Conservation (phyloP, 2,329 filamentous ascomycete genomes). For the Ophiocordyceps sinensis region DNA sequence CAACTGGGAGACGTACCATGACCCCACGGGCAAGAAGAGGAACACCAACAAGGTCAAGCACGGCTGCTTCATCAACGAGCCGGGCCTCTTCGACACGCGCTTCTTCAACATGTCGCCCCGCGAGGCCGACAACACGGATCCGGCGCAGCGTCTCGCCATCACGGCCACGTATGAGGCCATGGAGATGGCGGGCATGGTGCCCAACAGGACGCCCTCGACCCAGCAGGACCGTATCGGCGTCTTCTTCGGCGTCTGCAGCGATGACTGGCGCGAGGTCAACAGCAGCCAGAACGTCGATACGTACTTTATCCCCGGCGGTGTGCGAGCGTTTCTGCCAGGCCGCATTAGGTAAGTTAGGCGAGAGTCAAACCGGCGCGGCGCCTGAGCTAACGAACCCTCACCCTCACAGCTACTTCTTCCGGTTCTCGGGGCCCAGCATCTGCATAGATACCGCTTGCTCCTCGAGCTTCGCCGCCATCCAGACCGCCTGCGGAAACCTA, state of each 20-base stretch:
- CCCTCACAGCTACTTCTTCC: conserved; percentile 69
- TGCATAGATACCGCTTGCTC: conserved; percentile 70
- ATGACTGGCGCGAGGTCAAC: conserved; percentile 68
- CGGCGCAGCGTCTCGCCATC: background rate
- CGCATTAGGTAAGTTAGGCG: too few species aligned
- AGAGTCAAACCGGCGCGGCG: too few species aligned
- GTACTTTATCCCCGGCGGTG: conserved; percentile 29
- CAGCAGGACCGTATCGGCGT: conserved; percentile 48
- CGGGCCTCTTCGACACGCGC: conserved; percentile 58
- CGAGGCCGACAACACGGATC: conserved; percentile 1
- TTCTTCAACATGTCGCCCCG: conserved; percentile 57
- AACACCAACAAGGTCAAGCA: conserved; percentile 55
- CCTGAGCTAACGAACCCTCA: too few species aligned
- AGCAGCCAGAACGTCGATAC: conserved; percentile 55
- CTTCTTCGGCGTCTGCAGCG: conserved; percentile 61
- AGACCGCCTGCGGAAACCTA: conserved; percentile 54
- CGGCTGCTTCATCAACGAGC: conserved; percentile 55
- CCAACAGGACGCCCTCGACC: conserved; percentile 52
- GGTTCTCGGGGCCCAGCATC: conserved; percentile 58
- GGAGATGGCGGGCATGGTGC: conserved; percentile 20
- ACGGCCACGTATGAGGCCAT: conserved; percentile 1
- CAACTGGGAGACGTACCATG: conserved; percentile 48
- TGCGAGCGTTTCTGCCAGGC: conserved; percentile 17
- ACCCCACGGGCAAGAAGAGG: conserved; percentile 48
- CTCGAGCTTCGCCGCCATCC: conserved; percentile 57